These are phyloP conservation scores for Ambrosiella xylebori DNA, from an alignment of 2,329 filamentous ascomycete genomes.

Conservation along the genomic window DNA sequence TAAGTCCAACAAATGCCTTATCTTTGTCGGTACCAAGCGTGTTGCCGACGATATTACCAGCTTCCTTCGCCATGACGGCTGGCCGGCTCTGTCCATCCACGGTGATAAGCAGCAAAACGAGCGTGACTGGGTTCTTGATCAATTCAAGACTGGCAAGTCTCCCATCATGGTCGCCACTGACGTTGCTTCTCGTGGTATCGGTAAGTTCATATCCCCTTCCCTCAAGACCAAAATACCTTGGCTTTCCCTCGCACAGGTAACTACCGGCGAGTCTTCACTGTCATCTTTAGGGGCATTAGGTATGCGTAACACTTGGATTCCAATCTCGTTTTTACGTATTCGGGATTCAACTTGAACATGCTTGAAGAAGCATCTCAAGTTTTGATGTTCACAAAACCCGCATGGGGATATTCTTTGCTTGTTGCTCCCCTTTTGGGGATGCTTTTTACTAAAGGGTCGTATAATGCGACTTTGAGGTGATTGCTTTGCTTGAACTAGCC, in stretches of 20 bases:
- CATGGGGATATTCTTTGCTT: slow-evolving; percentile 9
- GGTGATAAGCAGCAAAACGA: slow-evolving; percentile 99
- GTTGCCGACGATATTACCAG: slow-evolving; percentile 95
- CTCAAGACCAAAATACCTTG: slow-evolving; percentile 14
- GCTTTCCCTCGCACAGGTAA: slow-evolving; percentile 37
- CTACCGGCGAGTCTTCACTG: slow-evolving; percentile 65
- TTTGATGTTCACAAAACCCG: slow-evolving; percentile 35
- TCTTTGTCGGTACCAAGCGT: slow-evolving; percentile 88
- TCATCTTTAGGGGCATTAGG: slow-evolving; percentile 75
- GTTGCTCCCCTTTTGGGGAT: background rate
- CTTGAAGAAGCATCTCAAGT: slow-evolving; percentile 53
- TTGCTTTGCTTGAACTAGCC: background rate
- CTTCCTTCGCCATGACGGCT: slow-evolving; percentile 93
- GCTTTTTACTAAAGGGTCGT: slow-evolving; percentile 1
- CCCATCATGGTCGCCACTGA: slow-evolving; percentile 99
- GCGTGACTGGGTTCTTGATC: slow-evolving; percentile 97
- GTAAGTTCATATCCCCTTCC: slow-evolving; percentile 58
- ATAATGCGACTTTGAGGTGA: slow-evolving; percentile 5
- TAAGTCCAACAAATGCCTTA: slow-evolving; percentile 84
- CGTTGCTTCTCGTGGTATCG: slow-evolving; percentile 99
- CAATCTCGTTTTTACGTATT: background rate
- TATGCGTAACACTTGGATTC: slow-evolving; percentile 60
- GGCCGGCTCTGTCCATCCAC: slow-evolving; percentile 95
- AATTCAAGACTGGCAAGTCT: slow-evolving; percentile 98
- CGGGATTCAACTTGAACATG: slow-evolving; percentile 7